A percentile compares a stretch with the other conserved stretches of the same genome.
These are phyloP conservation scores for Pleurozium schreberi DNA, from an alignment of 225 moss, liverwort and hornwort genomes.

Conservation along the genomic window DNA sequence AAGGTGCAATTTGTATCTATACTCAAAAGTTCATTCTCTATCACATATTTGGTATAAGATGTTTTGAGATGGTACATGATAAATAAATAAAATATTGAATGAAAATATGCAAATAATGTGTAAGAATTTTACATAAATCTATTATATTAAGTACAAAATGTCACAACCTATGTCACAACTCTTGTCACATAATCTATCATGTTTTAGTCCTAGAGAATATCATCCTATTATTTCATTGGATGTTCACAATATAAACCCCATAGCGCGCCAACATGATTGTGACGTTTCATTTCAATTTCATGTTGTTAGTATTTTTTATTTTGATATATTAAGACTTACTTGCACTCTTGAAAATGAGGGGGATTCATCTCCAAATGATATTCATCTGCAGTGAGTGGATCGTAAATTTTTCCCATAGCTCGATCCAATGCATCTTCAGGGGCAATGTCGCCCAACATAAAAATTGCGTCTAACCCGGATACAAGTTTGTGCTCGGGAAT, in stretches of 20 bases:
- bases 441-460: constrained; percentile 28
- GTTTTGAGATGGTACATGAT: background rate
- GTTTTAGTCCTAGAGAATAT: rapidly evolving
- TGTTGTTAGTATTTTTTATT: too few species aligned
- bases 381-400: constrained; percentile 44
- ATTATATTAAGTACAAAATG: background rate
- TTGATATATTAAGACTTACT: background rate
- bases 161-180: background rate
- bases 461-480: constrained; percentile 62
- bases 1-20: background rate
- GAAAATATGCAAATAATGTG: background rate
- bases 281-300: background rate
- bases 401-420: constrained; percentile 57
- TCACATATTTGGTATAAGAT: background rate
- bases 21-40: background rate
- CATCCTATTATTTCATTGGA: background rate
- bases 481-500: constrained; percentile 9
- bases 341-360: constrained; percentile 27
- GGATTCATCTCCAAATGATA: constrained; percentile 83
- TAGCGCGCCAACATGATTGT: rapidly evolving
- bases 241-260: background rate
- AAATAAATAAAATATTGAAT: background rate
- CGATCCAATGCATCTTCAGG: constrained; percentile 60
- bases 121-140: background rate
- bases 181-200: rapidly evolving